phyloP scores from a whole-genome alignment of 257 asterid genomes.

The Avicennia marina region DNA sequence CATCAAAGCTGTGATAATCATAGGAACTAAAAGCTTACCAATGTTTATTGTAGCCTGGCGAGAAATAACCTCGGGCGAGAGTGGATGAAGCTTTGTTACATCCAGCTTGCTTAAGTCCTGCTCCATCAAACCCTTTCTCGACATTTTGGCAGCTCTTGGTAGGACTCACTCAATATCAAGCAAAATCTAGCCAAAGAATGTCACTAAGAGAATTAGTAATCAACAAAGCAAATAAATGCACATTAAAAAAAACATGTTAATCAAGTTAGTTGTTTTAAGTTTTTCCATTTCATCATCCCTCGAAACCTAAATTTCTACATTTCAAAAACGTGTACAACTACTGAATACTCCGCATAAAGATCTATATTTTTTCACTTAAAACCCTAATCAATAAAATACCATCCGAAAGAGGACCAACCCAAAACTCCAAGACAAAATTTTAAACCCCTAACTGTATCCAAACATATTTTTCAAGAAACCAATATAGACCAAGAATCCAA shows the following conservation, averaged over 20 bases:
- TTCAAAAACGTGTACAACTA: too few relatives aligned
- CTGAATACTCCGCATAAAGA: too few relatives aligned
- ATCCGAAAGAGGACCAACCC: too few relatives aligned
- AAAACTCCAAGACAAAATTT: too few relatives aligned
- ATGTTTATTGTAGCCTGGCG: slow-evolving; percentile 98
- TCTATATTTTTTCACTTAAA: too few relatives aligned
- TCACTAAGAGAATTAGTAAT: background rate
- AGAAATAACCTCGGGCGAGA: slow-evolving; percentile 94
- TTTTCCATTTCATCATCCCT: too few relatives aligned
- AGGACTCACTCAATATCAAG: slow-evolving; percentile 15
- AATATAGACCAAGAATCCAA: background rate
- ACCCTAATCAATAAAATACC: slow-evolving; percentile 18
- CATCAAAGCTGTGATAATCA: background rate
- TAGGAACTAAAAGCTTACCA: slow-evolving; percentile 33
- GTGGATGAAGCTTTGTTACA: slow-evolving; percentile 73
- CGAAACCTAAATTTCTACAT: too few relatives aligned
- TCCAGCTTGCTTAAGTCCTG: slow-evolving; percentile 93
- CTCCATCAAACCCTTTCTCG: slow-evolving; percentile 93
- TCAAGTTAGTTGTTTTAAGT: too few relatives aligned
- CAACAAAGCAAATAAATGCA: background rate
- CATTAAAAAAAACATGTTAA: background rate
- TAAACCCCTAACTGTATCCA: background rate
- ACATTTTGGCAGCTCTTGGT: slow-evolving; percentile 55
- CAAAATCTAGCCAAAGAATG: slow-evolving; percentile 3
- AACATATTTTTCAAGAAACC: background rate